phyloP scores from a whole-genome alignment of 169 alveolate genomes.

The Plasmodium coatneyi region DNA sequence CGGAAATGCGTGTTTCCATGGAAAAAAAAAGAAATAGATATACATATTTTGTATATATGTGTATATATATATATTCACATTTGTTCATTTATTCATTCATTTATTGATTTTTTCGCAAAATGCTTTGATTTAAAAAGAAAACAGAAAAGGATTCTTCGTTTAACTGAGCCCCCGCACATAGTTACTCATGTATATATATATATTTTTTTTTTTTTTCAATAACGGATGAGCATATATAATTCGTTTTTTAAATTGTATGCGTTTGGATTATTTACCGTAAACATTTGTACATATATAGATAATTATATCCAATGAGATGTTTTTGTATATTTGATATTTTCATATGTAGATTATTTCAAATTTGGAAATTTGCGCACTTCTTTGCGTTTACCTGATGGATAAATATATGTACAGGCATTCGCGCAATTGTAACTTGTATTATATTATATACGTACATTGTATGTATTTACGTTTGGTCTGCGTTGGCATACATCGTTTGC shows the following conservation, averaged over 20 bases:
- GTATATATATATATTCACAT: neutral
- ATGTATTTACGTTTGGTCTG: neutral
- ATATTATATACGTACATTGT: neutral
- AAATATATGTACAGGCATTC: too few species aligned
- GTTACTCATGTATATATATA: neutral
- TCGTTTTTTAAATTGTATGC: neutral
- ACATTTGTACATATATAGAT: neutral
- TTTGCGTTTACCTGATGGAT: neutral
- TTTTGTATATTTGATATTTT: too few species aligned
- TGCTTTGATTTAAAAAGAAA: neutral
- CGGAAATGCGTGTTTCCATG: neutral
- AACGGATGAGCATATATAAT: neutral
- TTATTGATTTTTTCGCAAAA: neutral
- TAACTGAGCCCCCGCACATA: neutral
- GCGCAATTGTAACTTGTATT: neutral
- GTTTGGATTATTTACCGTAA: neutral
- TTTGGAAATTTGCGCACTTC: neutral
- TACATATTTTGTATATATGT: neutral
- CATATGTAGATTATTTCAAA: neutral
- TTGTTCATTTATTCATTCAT: neutral
- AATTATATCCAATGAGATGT: neutral
- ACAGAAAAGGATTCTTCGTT: neutral
- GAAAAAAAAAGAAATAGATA: neutral
- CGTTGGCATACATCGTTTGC: neutral
- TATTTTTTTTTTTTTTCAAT: neutral